phyloP scores from a whole-genome alignment of 305 asterid species.

The Rubia peregrina region DNA sequence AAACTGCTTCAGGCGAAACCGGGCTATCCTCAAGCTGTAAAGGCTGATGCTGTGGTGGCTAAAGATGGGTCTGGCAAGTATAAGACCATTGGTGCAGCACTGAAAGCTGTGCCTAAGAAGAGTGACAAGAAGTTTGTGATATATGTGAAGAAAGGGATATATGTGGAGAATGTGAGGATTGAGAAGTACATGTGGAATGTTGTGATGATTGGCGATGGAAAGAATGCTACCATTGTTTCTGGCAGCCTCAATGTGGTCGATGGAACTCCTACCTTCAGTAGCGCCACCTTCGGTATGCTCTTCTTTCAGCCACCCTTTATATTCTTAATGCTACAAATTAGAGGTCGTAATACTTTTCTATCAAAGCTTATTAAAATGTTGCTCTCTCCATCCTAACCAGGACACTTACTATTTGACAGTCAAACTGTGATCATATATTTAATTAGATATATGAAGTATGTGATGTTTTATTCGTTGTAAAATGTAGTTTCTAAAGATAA shows the following conservation, averaged over 20 bases:
- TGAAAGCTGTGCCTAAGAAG: constrained; percentile 58
- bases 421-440: no score
- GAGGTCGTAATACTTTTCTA: no score
- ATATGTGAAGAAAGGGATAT: constrained; percentile 66
- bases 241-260: constrained; percentile 56
- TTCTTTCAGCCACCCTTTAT: constrained; percentile 2
- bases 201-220: constrained; percentile 78
- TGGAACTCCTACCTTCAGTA: constrained; percentile 68
- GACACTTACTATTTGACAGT: no score
- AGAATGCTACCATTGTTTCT: constrained; percentile 46
- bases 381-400: no score
- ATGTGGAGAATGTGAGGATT: constrained; percentile 55
- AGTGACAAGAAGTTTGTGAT: constrained; percentile 58
- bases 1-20: constrained; percentile 41
- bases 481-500: no score
- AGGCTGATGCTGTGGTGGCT: constrained; percentile 65
- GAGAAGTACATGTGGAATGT: constrained; percentile 70
- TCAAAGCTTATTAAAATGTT: no score
- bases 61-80: constrained; percentile 65
- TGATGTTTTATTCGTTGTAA: no score
- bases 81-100: constrained; percentile 52
- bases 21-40: constrained; percentile 12
- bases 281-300: constrained; percentile 64
- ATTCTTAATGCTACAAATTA: not conserved
- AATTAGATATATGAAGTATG: no score